phyloP scores from a whole-genome alignment of 208 protist genomes.

The Acanthamoeba polyphaga region DNA sequence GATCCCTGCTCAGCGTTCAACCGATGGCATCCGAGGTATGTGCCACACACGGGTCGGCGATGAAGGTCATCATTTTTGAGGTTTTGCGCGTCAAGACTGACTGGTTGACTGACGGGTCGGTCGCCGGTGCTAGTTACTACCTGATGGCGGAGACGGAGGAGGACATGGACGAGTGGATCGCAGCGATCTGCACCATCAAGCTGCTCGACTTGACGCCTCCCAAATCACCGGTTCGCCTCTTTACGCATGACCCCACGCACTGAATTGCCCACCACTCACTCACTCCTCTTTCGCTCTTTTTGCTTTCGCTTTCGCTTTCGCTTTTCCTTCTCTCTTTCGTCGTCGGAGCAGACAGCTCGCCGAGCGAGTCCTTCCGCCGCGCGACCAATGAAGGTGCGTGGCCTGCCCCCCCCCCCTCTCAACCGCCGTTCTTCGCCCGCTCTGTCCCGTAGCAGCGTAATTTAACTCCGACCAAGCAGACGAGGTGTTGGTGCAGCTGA shows the following conservation, averaged over 20 bases:
- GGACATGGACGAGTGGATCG: slow-evolving; percentile 61
- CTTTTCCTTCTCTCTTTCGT: neutral
- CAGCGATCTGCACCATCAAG: slow-evolving; percentile 34
- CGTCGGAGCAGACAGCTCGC: neutral
- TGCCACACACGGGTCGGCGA: no score
- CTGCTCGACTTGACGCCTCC: slow-evolving; percentile 11
- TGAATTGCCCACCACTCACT: neutral
- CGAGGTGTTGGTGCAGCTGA: slow-evolving; percentile 47
- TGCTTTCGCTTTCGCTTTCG: neutral
- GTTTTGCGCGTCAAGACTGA: no score
- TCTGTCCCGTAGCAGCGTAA: neutral
- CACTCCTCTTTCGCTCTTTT: neutral
- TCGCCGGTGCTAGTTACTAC: neutral
- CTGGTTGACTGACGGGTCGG: neutral
- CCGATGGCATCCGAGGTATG: slow-evolving; percentile 44
- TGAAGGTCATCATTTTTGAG: no score
- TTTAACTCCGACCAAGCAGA: neutral
- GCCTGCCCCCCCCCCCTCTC: no score
- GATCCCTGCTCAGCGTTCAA: slow-evolving; percentile 57
- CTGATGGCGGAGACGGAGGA: slow-evolving; percentile 58
- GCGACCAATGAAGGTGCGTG: slow-evolving; percentile 7
- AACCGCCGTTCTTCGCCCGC: neutral
- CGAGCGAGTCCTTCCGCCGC: neutral
- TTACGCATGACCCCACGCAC: neutral
- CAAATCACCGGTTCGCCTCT: neutral